Evolutionary conservation across 164 flowering plant species (phyloP).

Genomic region (Liquidambar formosana): DNA sequence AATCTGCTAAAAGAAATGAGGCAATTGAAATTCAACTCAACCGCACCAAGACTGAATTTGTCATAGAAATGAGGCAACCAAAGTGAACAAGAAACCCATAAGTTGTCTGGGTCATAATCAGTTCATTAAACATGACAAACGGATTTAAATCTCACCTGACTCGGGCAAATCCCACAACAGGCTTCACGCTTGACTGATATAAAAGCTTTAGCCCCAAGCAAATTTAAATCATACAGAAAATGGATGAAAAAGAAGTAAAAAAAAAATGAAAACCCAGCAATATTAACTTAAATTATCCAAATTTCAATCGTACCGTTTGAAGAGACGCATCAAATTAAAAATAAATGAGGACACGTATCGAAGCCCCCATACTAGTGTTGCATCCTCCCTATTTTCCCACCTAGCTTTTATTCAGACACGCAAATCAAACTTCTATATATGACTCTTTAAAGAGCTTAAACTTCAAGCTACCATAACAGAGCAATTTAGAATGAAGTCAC

Average conservation of each 20-base stretch:
- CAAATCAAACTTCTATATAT: neutral
- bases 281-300: neutral
- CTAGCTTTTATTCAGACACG: neutral
- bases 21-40: too few species aligned
- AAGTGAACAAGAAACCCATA: too few species aligned
- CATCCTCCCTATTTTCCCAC: neutral
- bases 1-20: too few species aligned
- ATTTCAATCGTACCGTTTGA: neutral
- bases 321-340: too few species aligned
- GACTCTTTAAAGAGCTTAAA: neutral
- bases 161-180: too few species aligned
- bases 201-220: neutral
- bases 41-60: too few species aligned
- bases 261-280: neutral
- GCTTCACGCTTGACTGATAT: too few species aligned
- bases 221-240: neutral
- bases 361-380: too few species aligned
- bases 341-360: too few species aligned
- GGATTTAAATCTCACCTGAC: neutral
- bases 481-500: constrained; percentile 68
- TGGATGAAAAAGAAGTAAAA: neutral
- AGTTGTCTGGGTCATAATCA: too few species aligned
- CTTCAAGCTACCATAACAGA: constrained; percentile 70
- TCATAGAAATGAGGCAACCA: too few species aligned
- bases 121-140: too few species aligned